Base-by-base conservation (phyloP, 2,329 filamentous ascomycete species). In the Fusarium fracticaudum region DNA sequence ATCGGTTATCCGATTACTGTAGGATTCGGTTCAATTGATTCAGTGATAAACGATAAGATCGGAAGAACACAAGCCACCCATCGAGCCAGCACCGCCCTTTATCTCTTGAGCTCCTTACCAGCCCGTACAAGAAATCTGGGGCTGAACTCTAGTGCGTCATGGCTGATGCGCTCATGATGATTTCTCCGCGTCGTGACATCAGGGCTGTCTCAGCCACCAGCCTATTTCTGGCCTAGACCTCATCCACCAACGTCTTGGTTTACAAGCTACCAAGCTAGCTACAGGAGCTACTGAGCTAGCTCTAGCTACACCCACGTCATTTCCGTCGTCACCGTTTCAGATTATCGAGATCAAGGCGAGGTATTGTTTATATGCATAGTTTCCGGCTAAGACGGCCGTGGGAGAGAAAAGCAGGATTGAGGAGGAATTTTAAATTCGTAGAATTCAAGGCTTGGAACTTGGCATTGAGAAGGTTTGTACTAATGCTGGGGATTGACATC, bases 71-170 rank as follows among this genome's bases (percentile, higher is more conserved):
- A 60, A 66, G 67, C 67, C 60, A 71, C 60, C 12, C 13, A 33
- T 37, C n/a, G 29, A 53, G 67, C 53, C 40, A 55, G 67, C 47
- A 54, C 38, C 47, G 47, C 48, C 26, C 67, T 70, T 70, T 70
- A 70, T 70, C 60, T 54, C 44, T 37, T 18, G 2, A 11, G 3
- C 22, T 3, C 1, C 12, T 1, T 5, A 33, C 12, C 29, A 33
- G 12, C 14, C 14, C 37, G 5, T 35, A 13, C 37, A 38, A 50
- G 43, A 53, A 53, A n/a, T 63, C 29, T 44, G 38, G 43, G 64
- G 51, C 60, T 70, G 45, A 48, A 53, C 50, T 71, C 43, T 54
- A 70, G 24, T 71, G 67, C 67, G 67, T 70, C 67, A 70, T 70
- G 45, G 45, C 24, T 45, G 61, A 71, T 71, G 60, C 61, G 55